Conservation (phyloP, 768 basidiomycete species). For the Tubosaeta sp. region DNA sequence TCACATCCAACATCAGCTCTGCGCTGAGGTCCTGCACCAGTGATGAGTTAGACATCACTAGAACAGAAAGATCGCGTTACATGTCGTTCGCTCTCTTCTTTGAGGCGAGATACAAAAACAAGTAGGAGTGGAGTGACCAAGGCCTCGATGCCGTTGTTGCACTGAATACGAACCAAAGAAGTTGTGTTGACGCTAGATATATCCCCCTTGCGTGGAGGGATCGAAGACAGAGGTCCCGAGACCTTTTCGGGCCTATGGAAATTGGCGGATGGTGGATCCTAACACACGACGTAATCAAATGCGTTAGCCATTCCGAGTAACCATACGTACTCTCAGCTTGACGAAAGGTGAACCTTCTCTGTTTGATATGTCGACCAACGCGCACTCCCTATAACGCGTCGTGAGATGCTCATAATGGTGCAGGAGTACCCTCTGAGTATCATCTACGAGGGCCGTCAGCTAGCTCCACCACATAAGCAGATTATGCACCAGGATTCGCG, state of each 20-base stretch:
- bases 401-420: conserved; percentile 47
- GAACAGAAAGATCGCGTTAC: conserved; percentile 33
- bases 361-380: conserved; percentile 31
- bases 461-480: neutral
- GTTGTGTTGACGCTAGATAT: neutral
- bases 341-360: conserved; percentile 50
- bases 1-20: conserved; percentile 36
- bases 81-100: conserved; percentile 42
- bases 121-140: conserved; percentile 56
- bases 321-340: conserved; percentile 37
- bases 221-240: neutral
- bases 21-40: conserved; percentile 32
- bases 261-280: conserved; percentile 11
- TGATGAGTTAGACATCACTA: conserved; percentile 4
- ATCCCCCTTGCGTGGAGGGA: conserved; percentile 4
- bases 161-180: conserved; percentile 36
- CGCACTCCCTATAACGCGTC: conserved; percentile 42
- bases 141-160: conserved; percentile 35
- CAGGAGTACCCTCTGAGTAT: conserved; percentile 27
- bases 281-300: neutral
- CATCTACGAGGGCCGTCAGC: conserved; percentile 20
- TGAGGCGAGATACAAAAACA: conserved; percentile 39
- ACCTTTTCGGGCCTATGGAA: conserved; percentile 5
- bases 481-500: conserved; percentile 33
- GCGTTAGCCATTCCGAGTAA: neutral